These are phyloP conservation scores for Erodium trifolium DNA, from an alignment of 441 rosid genomes.

Conservation along the genomic window DNA sequence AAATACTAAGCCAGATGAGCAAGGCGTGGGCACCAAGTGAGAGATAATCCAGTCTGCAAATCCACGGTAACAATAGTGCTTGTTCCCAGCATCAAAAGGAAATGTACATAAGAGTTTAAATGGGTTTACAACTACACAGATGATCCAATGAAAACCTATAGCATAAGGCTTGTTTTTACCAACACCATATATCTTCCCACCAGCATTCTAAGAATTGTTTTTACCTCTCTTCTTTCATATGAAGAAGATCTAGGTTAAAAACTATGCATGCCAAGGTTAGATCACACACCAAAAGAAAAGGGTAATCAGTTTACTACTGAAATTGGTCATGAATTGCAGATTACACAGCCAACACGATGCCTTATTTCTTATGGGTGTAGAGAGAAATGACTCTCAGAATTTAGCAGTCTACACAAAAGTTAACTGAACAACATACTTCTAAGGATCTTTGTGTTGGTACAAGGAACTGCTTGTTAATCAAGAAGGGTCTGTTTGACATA, in stretches of 20 bases:
- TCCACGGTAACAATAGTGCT: not conserved
- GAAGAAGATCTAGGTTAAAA: too few species aligned
- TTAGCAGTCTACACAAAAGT: too few species aligned
- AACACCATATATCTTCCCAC: not conserved
- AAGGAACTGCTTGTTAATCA: too few species aligned
- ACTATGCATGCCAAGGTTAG: not conserved
- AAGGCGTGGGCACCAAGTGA: not conserved
- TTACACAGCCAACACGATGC: not conserved
- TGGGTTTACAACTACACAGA: not conserved
- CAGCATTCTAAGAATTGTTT: not conserved
- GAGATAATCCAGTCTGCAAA: not conserved
- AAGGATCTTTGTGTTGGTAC: too few species aligned
- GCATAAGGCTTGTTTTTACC: not conserved
- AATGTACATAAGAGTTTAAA: not conserved
- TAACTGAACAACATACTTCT: too few species aligned
- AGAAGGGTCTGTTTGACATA: too few species aligned
- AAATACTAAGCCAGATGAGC: not conserved
- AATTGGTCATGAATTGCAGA: constrained; percentile 5
- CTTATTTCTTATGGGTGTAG: not conserved
- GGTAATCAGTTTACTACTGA: not conserved
- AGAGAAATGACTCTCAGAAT: not conserved
- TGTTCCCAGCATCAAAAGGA: not conserved
- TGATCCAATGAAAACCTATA: not conserved
- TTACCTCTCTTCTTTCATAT: not conserved
- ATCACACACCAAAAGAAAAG: not conserved